Evolutionary conservation across 176 grass and related monocot species (phyloP).

Genomic region (Aegilops tauschii): DNA sequence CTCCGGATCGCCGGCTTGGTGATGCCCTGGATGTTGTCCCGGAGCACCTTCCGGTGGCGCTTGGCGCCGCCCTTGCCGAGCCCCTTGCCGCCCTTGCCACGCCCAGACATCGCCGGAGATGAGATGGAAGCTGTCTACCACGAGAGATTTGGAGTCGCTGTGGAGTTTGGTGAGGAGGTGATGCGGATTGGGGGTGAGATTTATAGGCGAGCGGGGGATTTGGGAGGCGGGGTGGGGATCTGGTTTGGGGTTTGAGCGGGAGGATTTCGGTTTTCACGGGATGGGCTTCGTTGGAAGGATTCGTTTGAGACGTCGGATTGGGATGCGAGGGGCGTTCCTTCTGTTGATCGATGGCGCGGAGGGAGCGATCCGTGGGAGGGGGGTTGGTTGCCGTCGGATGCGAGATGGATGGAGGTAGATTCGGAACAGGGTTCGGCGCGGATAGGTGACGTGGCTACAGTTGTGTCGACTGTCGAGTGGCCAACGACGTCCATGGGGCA

Average conservation of each 20-base stretch:
- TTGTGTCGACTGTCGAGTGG: no score
- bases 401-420: neutral
- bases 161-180: neutral
- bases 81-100: slow-evolving; percentile 87
- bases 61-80: slow-evolving; percentile 85
- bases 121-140: neutral
- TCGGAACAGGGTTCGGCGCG: neutral
- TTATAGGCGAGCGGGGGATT: slow-evolving; percentile 22
- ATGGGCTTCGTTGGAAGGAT: neutral
- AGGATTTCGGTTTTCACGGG: neutral
- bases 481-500: no score
- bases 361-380: slow-evolving; percentile 15
- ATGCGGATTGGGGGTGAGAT: neutral
- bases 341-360: neutral
- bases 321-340: neutral
- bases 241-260: neutral
- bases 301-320: neutral
- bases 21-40: slow-evolving; percentile 96
- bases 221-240: slow-evolving; percentile 1
- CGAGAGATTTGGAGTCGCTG: neutral
- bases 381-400: slow-evolving; percentile 15
- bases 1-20: slow-evolving; percentile 91
- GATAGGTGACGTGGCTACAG: slow-evolving; percentile 45
- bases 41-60: slow-evolving; percentile 82
- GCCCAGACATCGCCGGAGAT: slow-evolving; percentile 62